Evolutionary conservation across 108 stramenopile genomes (phyloP).

Genomic region (Fistulifera solaris): DNA sequence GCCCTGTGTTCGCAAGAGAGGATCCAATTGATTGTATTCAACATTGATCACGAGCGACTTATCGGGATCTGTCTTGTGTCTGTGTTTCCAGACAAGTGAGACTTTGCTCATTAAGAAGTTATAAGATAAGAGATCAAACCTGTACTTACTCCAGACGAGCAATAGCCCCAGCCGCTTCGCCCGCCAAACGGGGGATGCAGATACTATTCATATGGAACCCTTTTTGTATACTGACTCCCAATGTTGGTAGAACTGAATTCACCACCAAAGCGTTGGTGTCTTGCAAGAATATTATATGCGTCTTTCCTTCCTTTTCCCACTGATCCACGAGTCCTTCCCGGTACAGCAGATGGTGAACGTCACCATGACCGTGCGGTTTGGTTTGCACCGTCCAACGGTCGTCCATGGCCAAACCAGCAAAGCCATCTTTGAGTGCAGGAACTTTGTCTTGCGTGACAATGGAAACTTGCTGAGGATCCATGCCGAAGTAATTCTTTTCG

Average conservation of each 20-base stretch:
- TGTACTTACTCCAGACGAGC: constrained; percentile 78
- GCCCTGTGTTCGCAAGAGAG: constrained; percentile 82
- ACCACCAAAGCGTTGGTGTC: constrained; percentile 99
- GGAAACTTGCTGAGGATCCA: constrained; percentile 62
- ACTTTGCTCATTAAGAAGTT: background rate
- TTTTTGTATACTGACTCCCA: constrained; percentile 86
- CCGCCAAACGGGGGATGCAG: constrained; percentile 92
- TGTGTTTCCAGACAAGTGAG: constrained; percentile 23
- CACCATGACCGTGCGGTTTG: constrained; percentile 99
- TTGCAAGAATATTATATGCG: constrained; percentile 95
- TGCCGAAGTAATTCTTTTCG: constrained; percentile 88
- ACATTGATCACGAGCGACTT: constrained; percentile 94
- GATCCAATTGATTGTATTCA: constrained; percentile 99
- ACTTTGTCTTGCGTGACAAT: constrained; percentile 94
- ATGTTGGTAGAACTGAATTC: constrained; percentile 82
- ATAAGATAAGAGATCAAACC: no score
- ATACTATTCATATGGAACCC: constrained; percentile 95
- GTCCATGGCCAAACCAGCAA: constrained; percentile 80
- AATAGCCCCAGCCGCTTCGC: constrained; percentile 98
- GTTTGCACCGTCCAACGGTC: constrained; percentile 85
- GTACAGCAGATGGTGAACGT: constrained; percentile 92
- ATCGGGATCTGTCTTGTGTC: constrained; percentile 82
- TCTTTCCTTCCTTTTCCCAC: constrained; percentile 76
- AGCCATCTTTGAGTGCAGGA: constrained; percentile 81
- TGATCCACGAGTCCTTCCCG: constrained; percentile 74